Conservation (phyloP, 2,329 filamentous ascomycete genomes). For the Aspergillus pseudoglaucus region DNA sequence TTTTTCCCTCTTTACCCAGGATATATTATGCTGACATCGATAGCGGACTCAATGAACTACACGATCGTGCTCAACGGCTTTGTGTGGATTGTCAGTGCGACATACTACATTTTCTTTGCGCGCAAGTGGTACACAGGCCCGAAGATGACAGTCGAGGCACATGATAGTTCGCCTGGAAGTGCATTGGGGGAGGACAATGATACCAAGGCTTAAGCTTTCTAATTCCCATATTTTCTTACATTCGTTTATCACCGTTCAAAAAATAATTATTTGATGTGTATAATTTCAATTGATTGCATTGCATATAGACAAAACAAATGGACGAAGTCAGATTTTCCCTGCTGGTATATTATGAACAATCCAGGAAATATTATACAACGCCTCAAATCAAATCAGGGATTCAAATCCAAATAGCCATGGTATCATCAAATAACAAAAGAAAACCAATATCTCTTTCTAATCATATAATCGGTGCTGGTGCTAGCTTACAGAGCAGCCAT, state of each 20-base stretch:
- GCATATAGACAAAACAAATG: neutral
- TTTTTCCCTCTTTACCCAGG: too few species aligned
- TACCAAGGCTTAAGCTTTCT: neutral
- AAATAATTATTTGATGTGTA: neutral
- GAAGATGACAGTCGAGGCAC: slow-evolving; percentile 45
- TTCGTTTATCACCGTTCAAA: too few species aligned
- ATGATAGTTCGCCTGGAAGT: neutral
- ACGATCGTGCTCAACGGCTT: slow-evolving; percentile 56
- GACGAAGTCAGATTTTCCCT: neutral
- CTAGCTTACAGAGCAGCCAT: slow-evolving; percentile 23
- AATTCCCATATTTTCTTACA: neutral
- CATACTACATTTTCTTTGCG: slow-evolving; percentile 53
- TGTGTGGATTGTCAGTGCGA: slow-evolving; percentile 52
- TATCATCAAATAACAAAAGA: neutral
- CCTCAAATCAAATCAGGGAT: neutral
- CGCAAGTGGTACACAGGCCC: slow-evolving; percentile 58
- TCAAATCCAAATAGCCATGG: neutral
- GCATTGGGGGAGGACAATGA: too few species aligned
- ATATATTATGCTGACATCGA: slow-evolving; percentile 2
- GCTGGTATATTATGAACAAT: slow-evolving; percentile 3
- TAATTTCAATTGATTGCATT: neutral
- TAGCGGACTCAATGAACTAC: slow-evolving; percentile 54
- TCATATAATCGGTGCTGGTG: neutral
- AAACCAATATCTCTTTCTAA: too few species aligned
- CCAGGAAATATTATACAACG: slow-evolving; percentile 1